A percentile compares a stretch with the other conserved stretches of the same genome.
phyloP scores from a whole-genome alignment of 176 grass and related monocot genomes.

The Echinochloa phyllopogon region DNA sequence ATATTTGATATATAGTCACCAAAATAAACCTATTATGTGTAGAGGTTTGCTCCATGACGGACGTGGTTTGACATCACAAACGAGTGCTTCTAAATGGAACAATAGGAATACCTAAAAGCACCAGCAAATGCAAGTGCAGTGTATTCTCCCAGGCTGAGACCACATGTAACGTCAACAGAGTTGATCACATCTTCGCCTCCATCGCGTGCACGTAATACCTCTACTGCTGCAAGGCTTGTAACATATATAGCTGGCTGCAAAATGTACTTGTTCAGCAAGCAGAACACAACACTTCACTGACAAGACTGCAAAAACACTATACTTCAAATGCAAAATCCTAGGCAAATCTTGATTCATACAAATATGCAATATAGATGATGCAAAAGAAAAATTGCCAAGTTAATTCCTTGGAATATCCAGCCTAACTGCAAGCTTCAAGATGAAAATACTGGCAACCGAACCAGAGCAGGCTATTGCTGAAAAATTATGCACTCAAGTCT shows the following conservation, averaged over 20 bases:
- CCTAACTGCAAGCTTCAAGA: conserved; percentile 4
- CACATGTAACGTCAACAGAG: conserved; percentile 88
- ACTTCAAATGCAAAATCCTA: background rate
- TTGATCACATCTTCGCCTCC: conserved; percentile 77
- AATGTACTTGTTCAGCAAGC: conserved; percentile 29
- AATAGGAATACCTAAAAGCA: conserved; percentile 85
- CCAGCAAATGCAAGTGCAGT: conserved; percentile 91
- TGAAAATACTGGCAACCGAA: background rate
- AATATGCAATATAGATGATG: background rate
- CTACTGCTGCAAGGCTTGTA: conserved; percentile 90
- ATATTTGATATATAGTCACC: background rate
- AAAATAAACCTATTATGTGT: background rate
- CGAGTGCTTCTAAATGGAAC: background rate
- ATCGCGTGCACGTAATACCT: conserved; percentile 74
- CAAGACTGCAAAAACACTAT: background rate
- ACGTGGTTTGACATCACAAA: background rate
- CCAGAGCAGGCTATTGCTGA: background rate
- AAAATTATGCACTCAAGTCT: background rate
- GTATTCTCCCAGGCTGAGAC: conserved; percentile 97
- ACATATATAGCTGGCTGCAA: conserved; percentile 98
- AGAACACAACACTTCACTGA: conserved; percentile 12
- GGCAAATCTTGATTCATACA: background rate
- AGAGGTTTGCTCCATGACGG: background rate
- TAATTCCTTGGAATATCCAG: background rate
- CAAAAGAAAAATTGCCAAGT: conserved; percentile 5